A percentile compares a stretch with the other conserved stretches of the same genome.
Evolutionary conservation across 2,329 filamentous ascomycete genomes (phyloP).

Genomic region (Cladosporium sp.): DNA sequence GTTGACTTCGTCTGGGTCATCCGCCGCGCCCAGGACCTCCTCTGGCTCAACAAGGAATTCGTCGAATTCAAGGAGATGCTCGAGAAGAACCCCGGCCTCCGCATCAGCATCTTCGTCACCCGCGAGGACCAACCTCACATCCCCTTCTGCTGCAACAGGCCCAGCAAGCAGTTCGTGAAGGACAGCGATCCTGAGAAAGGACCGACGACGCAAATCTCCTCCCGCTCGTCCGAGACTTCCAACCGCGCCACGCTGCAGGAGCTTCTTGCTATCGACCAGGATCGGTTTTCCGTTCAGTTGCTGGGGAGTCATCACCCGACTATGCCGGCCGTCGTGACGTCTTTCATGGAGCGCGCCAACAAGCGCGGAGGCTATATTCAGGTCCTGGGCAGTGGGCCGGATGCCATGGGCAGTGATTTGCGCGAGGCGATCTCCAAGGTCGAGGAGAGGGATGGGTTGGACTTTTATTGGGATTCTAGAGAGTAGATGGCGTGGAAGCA

Average conservation of each 20-base stretch:
- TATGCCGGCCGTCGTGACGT: conserved; percentile 17
- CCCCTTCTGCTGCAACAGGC: conserved; percentile 8
- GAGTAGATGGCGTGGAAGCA: conserved; percentile 2
- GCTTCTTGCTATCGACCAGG: conserved; percentile 14
- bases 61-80: conserved; percentile 37
- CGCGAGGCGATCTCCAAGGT: conserved; percentile 18
- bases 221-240: background rate
- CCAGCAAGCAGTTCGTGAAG: background rate
- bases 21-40: conserved; percentile 47
- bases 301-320: conserved; percentile 22
- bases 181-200: conserved; percentile 5
- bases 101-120: conserved; percentile 55
- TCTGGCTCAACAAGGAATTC: conserved; percentile 56
- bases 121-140: conserved; percentile 35
- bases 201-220: background rate
- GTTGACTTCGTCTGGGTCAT: conserved; percentile 65
- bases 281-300: conserved; percentile 20
- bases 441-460: conserved; percentile 2
- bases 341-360: conserved; percentile 20
- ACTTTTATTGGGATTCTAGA: conserved; percentile 11
- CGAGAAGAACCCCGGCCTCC: conserved; percentile 31
- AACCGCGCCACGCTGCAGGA: conserved; percentile 8
- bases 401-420: conserved; percentile 24
- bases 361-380: conserved; percentile 16
- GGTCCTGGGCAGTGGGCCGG: conserved; percentile 24